These are phyloP conservation scores for Elaeagnus macrophylla DNA, from an alignment of 306 rosid genomes.

Conservation along the genomic window DNA sequence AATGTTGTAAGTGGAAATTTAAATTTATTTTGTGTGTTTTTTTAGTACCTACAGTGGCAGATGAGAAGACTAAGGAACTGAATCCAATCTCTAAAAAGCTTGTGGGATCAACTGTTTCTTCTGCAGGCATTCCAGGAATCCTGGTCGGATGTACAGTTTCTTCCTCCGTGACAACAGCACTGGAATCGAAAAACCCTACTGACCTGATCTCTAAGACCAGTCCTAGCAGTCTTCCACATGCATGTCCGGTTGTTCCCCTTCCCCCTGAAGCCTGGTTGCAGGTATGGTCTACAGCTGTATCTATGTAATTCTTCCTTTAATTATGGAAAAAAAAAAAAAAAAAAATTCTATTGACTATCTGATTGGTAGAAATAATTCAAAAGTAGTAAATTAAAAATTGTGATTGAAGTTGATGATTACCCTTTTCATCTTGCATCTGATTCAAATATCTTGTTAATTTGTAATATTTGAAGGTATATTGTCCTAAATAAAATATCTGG, in stretches of 20 bases:
- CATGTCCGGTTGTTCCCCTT: conserved; percentile 43
- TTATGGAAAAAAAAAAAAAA: too few species aligned
- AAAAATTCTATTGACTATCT: too few species aligned
- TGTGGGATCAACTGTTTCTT: conserved; percentile 24
- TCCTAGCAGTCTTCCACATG: conserved; percentile 25
- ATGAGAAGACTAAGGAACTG: conserved; percentile 50
- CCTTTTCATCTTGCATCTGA: too few species aligned
- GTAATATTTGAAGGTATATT: background rate
- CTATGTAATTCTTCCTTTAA: background rate
- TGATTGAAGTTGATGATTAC: too few species aligned
- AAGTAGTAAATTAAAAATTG: too few species aligned
- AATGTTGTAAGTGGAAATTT: background rate
- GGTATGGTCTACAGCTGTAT: conserved; percentile 25
- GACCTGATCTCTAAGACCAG: conserved; percentile 30
- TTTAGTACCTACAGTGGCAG: conserved; percentile 39
- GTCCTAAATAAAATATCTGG: conserved; percentile 1
- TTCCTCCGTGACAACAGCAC: conserved; percentile 48
- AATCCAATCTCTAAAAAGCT: conserved; percentile 22
- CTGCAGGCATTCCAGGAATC: conserved; percentile 33
- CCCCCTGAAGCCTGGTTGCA: conserved; percentile 73
- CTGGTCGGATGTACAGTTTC: conserved; percentile 47
- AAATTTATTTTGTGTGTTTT: conserved; percentile 11
- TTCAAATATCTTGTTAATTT: conserved; percentile 2
- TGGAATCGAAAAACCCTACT: conserved; percentile 54
- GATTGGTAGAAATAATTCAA: too few species aligned